phyloP scores from a whole-genome alignment of 2,329 filamentous ascomycete genomes.

The Sclerotinia minor region DNA sequence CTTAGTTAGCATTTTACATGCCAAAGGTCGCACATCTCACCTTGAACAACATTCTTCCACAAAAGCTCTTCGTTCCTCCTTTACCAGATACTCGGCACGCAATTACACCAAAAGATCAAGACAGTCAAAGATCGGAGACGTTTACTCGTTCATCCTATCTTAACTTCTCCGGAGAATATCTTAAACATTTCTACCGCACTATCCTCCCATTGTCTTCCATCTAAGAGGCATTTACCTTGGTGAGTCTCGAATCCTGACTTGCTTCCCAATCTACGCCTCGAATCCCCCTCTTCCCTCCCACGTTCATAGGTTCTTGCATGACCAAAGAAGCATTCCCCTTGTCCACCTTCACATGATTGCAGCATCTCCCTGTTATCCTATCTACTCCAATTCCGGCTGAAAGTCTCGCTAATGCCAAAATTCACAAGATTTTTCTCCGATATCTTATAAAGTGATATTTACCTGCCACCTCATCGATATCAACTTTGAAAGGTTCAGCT shows the following conservation, averaged over 20 bases:
- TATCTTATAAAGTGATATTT: constrained; percentile 25
- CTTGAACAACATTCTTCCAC: constrained; percentile 28
- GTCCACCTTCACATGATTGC: constrained; percentile 8
- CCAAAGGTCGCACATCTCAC: constrained; percentile 39
- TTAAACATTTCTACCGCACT: constrained; percentile 5
- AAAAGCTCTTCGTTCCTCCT: constrained; percentile 33
- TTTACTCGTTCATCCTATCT: constrained; percentile 44
- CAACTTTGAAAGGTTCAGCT: constrained; percentile 26
- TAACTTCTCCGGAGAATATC: constrained; percentile 29
- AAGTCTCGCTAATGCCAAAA: constrained; percentile 22
- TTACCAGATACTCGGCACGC: constrained; percentile 32
- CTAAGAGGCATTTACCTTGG: constrained; percentile 33
- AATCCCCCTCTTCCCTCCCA: constrained; percentile 20
- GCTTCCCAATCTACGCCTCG: not conserved
- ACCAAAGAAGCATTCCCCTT: constrained; percentile 29
- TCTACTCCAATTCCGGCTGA: constrained; percentile 8
- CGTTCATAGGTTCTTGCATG: constrained; percentile 6
- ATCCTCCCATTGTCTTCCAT: constrained; percentile 23
- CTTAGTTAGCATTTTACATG: constrained; percentile 38
- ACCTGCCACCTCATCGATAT: constrained; percentile 31
- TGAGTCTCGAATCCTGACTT: constrained; percentile 11
- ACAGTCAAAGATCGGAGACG: constrained; percentile 41
- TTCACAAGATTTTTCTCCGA: constrained; percentile 21
- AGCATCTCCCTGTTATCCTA: constrained; percentile 13
- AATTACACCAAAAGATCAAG: constrained; percentile 28